A percentile compares a stretch with the other conserved stretches of the same genome.
Evolutionary conservation across 495 filamentous ascomycete species (phyloP).

Genomic region (Aspergillus indologenus): DNA sequence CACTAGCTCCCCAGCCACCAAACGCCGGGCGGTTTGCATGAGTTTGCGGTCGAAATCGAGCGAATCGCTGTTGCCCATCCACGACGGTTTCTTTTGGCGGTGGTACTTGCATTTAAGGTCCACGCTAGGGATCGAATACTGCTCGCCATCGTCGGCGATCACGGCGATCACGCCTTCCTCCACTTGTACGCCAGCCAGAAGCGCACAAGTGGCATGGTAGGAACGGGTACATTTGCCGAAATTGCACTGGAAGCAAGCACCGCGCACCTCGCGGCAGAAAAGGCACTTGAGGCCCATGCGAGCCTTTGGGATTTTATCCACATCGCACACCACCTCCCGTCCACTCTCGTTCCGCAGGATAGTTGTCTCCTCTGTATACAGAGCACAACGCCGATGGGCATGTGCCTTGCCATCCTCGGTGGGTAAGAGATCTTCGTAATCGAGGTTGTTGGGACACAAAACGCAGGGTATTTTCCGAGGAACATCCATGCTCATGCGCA

Average conservation of each 20-base stretch:
- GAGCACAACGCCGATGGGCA: slow-evolving; percentile 84
- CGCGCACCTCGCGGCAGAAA: slow-evolving; percentile 89
- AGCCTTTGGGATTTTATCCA: slow-evolving; percentile 78
- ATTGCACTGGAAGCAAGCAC: slow-evolving; percentile 95
- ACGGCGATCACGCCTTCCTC: slow-evolving; percentile 80
- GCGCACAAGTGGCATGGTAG: slow-evolving; percentile 93
- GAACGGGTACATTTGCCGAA: slow-evolving; percentile 90
- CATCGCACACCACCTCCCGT: slow-evolving; percentile 69
- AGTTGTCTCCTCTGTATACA: slow-evolving; percentile 89
- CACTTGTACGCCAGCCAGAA: slow-evolving; percentile 84
- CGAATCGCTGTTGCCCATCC: slow-evolving; percentile 61
- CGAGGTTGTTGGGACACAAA: slow-evolving; percentile 89
- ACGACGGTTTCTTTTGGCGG: slow-evolving; percentile 74
- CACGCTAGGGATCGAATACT: slow-evolving; percentile 84
- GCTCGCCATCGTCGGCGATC: slow-evolving; percentile 86
- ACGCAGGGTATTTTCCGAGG: slow-evolving; percentile 81
- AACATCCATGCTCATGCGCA: slow-evolving; percentile 64
- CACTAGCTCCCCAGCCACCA: slow-evolving; percentile 73
- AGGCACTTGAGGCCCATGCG: slow-evolving; percentile 89
- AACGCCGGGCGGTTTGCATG: slow-evolving; percentile 58
- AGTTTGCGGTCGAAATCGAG: slow-evolving; percentile 60
- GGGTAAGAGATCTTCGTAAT: slow-evolving; percentile 75
- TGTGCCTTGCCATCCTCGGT: slow-evolving; percentile 81
- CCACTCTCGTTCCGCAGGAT: slow-evolving; percentile 67
- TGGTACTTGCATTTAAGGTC: slow-evolving; percentile 95